Base-by-base conservation (phyloP, 1,139 yeast genomes). In the Yamadazyma dushanensis region DNA sequence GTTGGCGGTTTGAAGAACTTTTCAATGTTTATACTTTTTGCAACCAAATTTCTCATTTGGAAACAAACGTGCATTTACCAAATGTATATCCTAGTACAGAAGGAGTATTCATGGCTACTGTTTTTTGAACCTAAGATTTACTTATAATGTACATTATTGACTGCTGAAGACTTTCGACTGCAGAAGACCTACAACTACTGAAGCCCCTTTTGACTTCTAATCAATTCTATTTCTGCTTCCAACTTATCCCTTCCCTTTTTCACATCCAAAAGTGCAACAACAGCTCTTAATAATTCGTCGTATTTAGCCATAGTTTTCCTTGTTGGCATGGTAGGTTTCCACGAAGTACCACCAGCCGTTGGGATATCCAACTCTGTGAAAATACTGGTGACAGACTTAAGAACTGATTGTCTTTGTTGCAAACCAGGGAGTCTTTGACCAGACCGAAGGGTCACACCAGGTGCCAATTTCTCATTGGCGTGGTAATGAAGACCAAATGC, bases 311-410 rank as follows among this genome's bases (percentile, higher is more conserved):
- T 78, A 1, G 94, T 89, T 40, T 74, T 79, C 29, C 85, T 78
- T 0, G 98, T 87, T 3, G 96, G 95, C 85, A 94, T 83, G 1
- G 81, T 80, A 1, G 98, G 97, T 45, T 85, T 80, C 50, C 71
- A 70, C 16, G 64, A 56, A 9, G 72, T 70, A 8, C 75, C 76
- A 13, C 75, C 76, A 4, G 70, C 74, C 1, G 95, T 82, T 1
- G 83, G 71, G 16, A 92, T 64, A 11, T 83, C 92, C 44, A 92
- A 63, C 53, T 92, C 98, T 40, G 82, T 85, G 42, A 92, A 62
- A 4, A 81, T 72, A n/a, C 78, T 73, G 37, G 74, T 70, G 7
- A 90, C 87, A 45, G 88, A 87, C 33, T 83, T 76, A 51, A 90
- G 89, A 5, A 87, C 78, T 1, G 92, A 67, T 45, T 69, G 76